Conservation (phyloP, 371 early-diverging fungal genomes). For the Apophysomyces trapeziformis region DNA sequence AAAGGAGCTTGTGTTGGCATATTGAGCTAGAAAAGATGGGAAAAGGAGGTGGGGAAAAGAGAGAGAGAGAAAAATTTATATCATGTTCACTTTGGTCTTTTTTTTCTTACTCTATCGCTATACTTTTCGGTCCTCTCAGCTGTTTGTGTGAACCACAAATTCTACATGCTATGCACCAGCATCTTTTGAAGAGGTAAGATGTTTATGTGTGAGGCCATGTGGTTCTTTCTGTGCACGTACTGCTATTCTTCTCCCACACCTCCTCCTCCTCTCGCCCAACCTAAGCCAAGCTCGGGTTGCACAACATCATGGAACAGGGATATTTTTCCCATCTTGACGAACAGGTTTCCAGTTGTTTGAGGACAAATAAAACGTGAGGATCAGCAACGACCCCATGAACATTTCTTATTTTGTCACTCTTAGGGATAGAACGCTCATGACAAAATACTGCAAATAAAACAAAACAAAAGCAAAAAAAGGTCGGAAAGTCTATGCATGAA, state of each 20-base stretch:
- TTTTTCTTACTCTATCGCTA: neutral
- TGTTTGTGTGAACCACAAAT: no score
- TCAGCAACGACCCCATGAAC: conserved; percentile 6
- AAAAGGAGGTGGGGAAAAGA: neutral
- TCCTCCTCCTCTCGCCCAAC: no score
- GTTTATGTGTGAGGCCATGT: conserved; percentile 5
- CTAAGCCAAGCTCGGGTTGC: conserved; percentile 1
- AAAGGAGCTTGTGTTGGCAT: conserved; percentile 9
- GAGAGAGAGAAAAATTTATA: neutral
- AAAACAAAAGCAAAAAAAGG: neutral
- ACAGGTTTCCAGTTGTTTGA: conserved; percentile 8
- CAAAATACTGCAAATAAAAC: neutral
- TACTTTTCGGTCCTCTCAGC: no score
- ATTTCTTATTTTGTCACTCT: conserved; percentile 1
- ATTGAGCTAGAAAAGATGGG: neutral
- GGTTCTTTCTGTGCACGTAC: neutral
- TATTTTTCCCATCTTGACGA: conserved; percentile 7
- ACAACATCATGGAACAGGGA: conserved; percentile 6
- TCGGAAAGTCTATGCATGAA: neutral
- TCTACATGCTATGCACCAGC: neutral
- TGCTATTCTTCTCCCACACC: neutral
- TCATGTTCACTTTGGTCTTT: neutral
- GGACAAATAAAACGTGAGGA: conserved; percentile 7
- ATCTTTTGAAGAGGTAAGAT: neutral
- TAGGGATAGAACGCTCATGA: neutral